Evolutionary conservation across 148 eudicot genomes (phyloP).

Genomic region (Suaeda aralocaspica): DNA sequence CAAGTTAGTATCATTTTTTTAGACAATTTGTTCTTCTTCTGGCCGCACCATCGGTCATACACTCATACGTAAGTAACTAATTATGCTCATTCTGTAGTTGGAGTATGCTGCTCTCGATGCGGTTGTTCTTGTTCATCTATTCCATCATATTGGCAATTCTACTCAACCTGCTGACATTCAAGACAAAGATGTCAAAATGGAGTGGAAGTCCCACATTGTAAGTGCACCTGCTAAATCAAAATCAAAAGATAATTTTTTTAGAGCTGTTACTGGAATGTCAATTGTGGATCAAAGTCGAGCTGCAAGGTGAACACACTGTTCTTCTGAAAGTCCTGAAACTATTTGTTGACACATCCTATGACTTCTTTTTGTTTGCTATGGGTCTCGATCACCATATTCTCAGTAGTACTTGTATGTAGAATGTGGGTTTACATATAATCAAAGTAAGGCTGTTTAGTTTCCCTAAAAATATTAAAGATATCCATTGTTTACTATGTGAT

Average conservation of each 20-base stretch:
- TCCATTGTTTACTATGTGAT: too few species aligned
- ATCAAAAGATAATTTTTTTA: conserved; percentile 16
- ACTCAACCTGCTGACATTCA: conserved; percentile 41
- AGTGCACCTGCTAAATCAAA: conserved; percentile 30
- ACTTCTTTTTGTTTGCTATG: background rate
- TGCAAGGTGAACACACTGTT: conserved; percentile 24
- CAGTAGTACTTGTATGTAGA: too few species aligned
- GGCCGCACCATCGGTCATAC: conserved; percentile 12
- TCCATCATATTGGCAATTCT: conserved; percentile 54
- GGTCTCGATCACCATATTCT: background rate
- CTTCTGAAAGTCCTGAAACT: conserved; percentile 11
- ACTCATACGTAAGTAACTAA: too few species aligned
- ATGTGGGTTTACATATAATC: too few species aligned
- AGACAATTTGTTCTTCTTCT: background rate
- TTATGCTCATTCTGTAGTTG: conserved; percentile 41
- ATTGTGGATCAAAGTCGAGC: conserved; percentile 18
- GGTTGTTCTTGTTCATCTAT: conserved; percentile 87
- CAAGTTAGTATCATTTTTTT: conserved; percentile 47
- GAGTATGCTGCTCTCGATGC: conserved; percentile 99
- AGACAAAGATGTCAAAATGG: conserved; percentile 49
- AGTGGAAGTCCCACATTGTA: conserved; percentile 94
- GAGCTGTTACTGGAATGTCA: conserved; percentile 21
- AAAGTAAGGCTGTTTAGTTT: too few species aligned
- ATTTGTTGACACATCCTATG: background rate
- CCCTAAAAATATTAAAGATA: too few species aligned